Conservation (phyloP, 306 rosid genomes). For the Neltuma alba region DNA sequence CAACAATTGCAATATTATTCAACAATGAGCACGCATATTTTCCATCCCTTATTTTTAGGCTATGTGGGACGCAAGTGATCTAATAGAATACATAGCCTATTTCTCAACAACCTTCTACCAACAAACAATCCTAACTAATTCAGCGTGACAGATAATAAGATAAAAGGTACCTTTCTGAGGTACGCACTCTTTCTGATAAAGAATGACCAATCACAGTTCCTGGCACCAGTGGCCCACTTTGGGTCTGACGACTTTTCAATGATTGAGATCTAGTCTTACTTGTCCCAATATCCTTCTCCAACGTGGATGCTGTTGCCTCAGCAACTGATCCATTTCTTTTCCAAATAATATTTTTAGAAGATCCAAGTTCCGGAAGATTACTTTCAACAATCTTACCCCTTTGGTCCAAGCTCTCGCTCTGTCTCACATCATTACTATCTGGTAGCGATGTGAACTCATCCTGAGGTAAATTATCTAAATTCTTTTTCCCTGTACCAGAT, state of each 20-base stretch:
- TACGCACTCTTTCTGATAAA: constrained; percentile 61
- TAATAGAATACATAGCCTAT: background rate
- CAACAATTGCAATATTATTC: background rate
- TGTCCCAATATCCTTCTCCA: constrained; percentile 51
- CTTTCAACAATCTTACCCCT: constrained; percentile 53
- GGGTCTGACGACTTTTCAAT: constrained; percentile 68
- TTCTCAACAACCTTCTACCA: background rate
- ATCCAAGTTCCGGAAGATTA: constrained; percentile 49
- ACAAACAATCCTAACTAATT: background rate
- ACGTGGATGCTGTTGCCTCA: constrained; percentile 52
- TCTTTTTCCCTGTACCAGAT: constrained; percentile 51
- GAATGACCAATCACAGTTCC: constrained; percentile 75
- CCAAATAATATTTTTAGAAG: constrained; percentile 51
- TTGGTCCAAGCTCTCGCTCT: constrained; percentile 46
- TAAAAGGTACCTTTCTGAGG: constrained; percentile 58
- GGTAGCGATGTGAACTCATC: constrained; percentile 44
- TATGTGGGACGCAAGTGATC: background rate
- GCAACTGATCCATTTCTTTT: constrained; percentile 51
- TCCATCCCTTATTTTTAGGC: background rate
- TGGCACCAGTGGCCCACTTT: constrained; percentile 84
- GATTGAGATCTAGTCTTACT: constrained; percentile 58
- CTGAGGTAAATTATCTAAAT: constrained; percentile 49
- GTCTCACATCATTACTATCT: constrained; percentile 52
- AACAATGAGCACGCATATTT: background rate
- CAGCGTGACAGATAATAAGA: background rate